Base-by-base conservation (phyloP, 1,284 basidiomycete species). In the Heterobasidion parviporum region DNA sequence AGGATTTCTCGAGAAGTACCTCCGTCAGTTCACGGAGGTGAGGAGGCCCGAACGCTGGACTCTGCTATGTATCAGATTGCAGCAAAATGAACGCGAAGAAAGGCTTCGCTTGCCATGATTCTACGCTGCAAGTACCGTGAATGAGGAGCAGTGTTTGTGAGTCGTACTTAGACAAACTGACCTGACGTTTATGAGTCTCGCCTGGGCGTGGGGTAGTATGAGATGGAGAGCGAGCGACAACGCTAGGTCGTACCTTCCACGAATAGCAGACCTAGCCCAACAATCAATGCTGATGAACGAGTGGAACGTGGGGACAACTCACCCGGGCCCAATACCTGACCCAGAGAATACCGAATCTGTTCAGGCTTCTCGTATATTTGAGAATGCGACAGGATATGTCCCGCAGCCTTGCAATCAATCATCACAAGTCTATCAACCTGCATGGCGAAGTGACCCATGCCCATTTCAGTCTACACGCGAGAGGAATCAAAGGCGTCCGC, bases 111-210 rank as follows among this genome's bases (percentile, higher is more conserved):
- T 47, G 54, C 56, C 32, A 57, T 46, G 34, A 54, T 46, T 43
- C 44, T 54, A 16, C 56, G 56, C 49, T 57, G 18, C 32, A 34
- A 12, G n/a, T 7, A 26, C 18, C 14, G 0, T 7, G 16, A 12
- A 3, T 41, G 33, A 16, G 15, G 14, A 41, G n/a, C 15, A 46
- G 6, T 5, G 32, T 10, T 32, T 18, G 10, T 15, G 45, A 32
- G 36, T 10, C 15, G 20, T 14, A 47, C 9, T 26, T 6, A 7
- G n/a, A 41, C 6, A 55, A 35, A 26, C n/a, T 34, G 58, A 77
- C 78, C 69, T 80, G 79, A 32, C 75, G 70, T 58, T 69, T 74
- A 57, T 81, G 79, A 52, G 72, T 67, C 26, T 79, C 63, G 8
- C 63, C 64, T 65, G 26, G 38, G 38, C 3, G 38, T 41, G 38